A percentile compares a stretch with the other conserved stretches of the same genome.
Conservation (phyloP, 352 stramenopile genomes). For the Salisapilia sapeloensis region DNA sequence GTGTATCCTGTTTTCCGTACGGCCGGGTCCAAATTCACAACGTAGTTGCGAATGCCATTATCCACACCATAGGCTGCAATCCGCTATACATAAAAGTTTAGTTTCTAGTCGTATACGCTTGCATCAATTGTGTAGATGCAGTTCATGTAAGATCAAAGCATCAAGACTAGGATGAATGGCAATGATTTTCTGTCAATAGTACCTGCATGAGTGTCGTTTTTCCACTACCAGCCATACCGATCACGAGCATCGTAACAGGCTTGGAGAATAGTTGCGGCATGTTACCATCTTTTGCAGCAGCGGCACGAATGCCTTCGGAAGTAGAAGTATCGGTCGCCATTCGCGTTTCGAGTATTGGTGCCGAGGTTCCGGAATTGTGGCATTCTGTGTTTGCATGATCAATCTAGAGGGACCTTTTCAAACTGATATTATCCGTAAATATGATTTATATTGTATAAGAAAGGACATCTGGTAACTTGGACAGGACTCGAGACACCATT, state of each 20-base stretch:
- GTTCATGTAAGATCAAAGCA: neutral
- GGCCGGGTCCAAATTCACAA: conserved; percentile 97
- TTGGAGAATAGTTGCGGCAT: conserved; percentile 40
- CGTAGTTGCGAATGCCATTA: conserved; percentile 77
- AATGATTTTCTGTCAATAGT: neutral
- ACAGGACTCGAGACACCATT: too few species aligned
- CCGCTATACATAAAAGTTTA: conserved; percentile 8
- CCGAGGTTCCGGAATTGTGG: too few species aligned
- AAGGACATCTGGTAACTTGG: too few species aligned
- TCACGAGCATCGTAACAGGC: conserved; percentile 71
- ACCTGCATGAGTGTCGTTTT: conserved; percentile 94
- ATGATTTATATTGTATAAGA: too few species aligned
- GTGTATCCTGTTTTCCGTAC: conserved; percentile 92
- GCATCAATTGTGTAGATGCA: neutral
- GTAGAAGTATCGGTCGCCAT: too few species aligned
- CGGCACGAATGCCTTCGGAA: too few species aligned
- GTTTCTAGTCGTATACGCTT: too few species aligned
- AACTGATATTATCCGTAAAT: too few species aligned
- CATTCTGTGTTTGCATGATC: too few species aligned
- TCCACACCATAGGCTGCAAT: conserved; percentile 55
- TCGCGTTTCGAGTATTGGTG: too few species aligned
- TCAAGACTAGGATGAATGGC: neutral
- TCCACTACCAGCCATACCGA: conserved; percentile 93
- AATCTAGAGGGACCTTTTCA: too few species aligned
- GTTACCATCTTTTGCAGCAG: too few species aligned